Conservation (phyloP, 257 asterid species). For the Buddleja alternifolia region DNA sequence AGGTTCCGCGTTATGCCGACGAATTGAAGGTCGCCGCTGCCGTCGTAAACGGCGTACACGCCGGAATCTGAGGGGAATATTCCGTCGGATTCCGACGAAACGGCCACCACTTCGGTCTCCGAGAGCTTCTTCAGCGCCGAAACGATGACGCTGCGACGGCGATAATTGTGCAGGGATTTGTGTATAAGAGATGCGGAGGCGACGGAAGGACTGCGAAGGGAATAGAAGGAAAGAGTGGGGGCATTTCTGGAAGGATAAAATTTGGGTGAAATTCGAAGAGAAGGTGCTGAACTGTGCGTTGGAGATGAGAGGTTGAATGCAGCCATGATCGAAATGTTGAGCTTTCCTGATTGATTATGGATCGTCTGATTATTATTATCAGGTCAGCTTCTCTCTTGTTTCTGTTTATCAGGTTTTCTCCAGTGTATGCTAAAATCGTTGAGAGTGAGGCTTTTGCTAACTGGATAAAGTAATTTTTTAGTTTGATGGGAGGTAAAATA, state of each 20-base stretch:
- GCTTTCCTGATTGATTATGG: background rate
- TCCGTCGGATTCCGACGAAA: slow-evolving; percentile 55
- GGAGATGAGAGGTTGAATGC: slow-evolving; percentile 11
- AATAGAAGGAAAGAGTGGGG: slow-evolving; percentile 39
- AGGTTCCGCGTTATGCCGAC: slow-evolving; percentile 85
- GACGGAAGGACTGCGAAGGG: slow-evolving; percentile 46
- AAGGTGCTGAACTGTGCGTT: slow-evolving; percentile 1
- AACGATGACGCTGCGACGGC: slow-evolving; percentile 48
- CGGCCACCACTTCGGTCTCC: slow-evolving; percentile 56
- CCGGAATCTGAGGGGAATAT: slow-evolving; percentile 69
- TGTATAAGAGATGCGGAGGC: slow-evolving; percentile 41
- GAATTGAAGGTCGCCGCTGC: slow-evolving; percentile 70
- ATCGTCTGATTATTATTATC: background rate
- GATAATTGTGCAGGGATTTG: slow-evolving; percentile 29
- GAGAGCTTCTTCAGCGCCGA: slow-evolving; percentile 71
- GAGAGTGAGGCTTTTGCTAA: too few species aligned
- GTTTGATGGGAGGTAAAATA: too few species aligned
- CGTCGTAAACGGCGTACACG: slow-evolving; percentile 78
- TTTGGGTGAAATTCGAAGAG: slow-evolving; percentile 32
- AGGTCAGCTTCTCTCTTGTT: slow-evolving; percentile 1
- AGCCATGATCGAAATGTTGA: slow-evolving; percentile 11
- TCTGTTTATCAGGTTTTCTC: slow-evolving; percentile 22
- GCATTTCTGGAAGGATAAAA: slow-evolving; percentile 38
- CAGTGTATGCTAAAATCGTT: slow-evolving; percentile 18
- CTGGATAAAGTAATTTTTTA: too few species aligned